These are phyloP conservation scores for Candida frijolesensis DNA, from an alignment of 1,139 yeast genomes.

Conservation along the genomic window DNA sequence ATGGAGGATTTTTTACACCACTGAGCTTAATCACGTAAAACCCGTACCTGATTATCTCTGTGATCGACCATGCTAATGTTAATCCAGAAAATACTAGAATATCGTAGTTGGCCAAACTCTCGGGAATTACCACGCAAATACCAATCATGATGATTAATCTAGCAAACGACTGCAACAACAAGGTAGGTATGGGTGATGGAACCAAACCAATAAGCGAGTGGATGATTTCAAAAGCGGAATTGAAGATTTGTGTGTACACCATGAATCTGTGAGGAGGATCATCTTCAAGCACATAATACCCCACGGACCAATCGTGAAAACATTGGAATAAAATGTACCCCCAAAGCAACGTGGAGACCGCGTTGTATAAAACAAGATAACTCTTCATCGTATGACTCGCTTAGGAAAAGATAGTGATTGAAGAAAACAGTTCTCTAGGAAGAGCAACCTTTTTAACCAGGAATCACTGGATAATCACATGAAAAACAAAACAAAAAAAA, in stretches of 20 bases:
- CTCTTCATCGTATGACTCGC: conserved; percentile 1
- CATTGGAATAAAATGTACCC: conserved; percentile 40
- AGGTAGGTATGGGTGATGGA: conserved; percentile 30
- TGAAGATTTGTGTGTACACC: conserved; percentile 30
- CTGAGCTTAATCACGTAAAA: conserved; percentile 21
- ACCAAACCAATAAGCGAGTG: conserved; percentile 32
- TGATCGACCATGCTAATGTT: conserved; percentile 36
- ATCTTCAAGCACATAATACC: conserved; percentile 1
- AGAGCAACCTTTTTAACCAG: neutral
- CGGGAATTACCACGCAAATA: conserved; percentile 31
- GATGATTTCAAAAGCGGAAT: conserved; percentile 31
- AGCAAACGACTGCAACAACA: conserved; percentile 37
- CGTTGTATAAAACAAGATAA: conserved; percentile 52
- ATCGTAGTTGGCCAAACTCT: conserved; percentile 35
- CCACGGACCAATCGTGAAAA: conserved; percentile 17
- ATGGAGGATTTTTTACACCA: conserved; percentile 19
- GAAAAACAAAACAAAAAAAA: neutral
- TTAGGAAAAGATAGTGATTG: neutral
- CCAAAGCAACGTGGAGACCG: conserved; percentile 72
- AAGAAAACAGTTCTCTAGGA: neutral
- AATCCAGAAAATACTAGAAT: conserved; percentile 27
- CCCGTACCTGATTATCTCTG: conserved; percentile 36
- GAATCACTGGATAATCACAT: neutral
- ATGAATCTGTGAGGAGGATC: conserved; percentile 38
- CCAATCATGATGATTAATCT: conserved; percentile 36